Conservation (phyloP, 164 flowering plant species). For the Vitis rotundifolia region DNA sequence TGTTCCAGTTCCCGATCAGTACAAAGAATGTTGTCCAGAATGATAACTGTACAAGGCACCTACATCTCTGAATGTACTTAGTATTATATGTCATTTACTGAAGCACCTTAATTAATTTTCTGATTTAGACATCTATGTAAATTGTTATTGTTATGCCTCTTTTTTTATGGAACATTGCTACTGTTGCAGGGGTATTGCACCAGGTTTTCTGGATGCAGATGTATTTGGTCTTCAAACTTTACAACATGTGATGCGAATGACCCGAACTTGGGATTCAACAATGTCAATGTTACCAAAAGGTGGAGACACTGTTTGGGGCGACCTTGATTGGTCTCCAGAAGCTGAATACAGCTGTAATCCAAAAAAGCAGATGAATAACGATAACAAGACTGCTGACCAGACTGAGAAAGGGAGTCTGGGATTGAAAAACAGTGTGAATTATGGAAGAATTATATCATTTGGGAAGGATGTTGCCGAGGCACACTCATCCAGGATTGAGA, state of each 20-base stretch:
- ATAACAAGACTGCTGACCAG: slow-evolving; percentile 15
- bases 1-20: too few species aligned
- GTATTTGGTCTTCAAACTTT: slow-evolving; percentile 71
- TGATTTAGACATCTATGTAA: neutral
- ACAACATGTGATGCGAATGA: slow-evolving; percentile 83
- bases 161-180: neutral
- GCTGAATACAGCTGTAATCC: slow-evolving; percentile 37
- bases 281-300: slow-evolving; percentile 96
- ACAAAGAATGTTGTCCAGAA: too few species aligned
- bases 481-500: slow-evolving; percentile 30
- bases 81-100: neutral
- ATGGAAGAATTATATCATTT: slow-evolving; percentile 31
- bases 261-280: slow-evolving; percentile 90
- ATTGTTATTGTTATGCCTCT: neutral
- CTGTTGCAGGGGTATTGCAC: slow-evolving; percentile 40
- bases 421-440: slow-evolving; percentile 6
- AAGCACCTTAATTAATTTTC: neutral
- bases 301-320: slow-evolving; percentile 90
- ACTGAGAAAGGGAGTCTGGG: neutral
- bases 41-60: too few species aligned
- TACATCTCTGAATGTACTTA: neutral
- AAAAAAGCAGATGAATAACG: slow-evolving; percentile 37
- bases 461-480: slow-evolving; percentile 30
- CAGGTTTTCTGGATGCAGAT: slow-evolving; percentile 73
- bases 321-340: slow-evolving; percentile 84